Evolutionary conservation across 805 yeast genomes (phyloP).

Genomic region (Barnettozyma pratensis): DNA sequence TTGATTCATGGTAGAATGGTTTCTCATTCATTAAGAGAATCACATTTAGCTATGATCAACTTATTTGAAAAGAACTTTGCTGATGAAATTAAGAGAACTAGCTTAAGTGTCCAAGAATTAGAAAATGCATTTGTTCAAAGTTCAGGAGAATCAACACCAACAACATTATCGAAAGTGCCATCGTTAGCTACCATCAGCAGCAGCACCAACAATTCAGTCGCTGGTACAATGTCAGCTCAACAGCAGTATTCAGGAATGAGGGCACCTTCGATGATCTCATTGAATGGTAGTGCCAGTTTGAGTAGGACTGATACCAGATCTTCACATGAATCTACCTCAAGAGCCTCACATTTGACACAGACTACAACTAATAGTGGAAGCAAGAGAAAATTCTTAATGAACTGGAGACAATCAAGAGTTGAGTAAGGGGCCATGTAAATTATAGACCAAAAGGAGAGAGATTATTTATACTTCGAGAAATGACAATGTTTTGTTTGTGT

Average conservation of each 20-base stretch:
- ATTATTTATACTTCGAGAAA: too few relatives aligned
- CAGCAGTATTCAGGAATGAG: neutral
- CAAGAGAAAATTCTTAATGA: slow-evolving; percentile 27
- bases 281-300: slow-evolving; percentile 9
- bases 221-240: neutral
- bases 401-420: slow-evolving; percentile 30
- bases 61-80: slow-evolving; percentile 64
- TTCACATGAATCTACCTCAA: slow-evolving; percentile 22
- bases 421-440: neutral
- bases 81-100: slow-evolving; percentile 47
- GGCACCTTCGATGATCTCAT: slow-evolving; percentile 4
- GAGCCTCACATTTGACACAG: slow-evolving; percentile 10
- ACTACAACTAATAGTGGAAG: slow-evolving; percentile 11
- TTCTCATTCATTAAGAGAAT: slow-evolving; percentile 47
- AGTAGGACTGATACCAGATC: slow-evolving; percentile 25
- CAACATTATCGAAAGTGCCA: slow-evolving; percentile 15
- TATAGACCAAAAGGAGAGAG: too few relatives aligned
- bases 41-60: slow-evolving; percentile 62
- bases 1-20: slow-evolving; percentile 63
- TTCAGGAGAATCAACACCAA: slow-evolving; percentile 8
- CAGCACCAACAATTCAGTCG: neutral
- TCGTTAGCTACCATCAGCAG: slow-evolving; percentile 9
- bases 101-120: slow-evolving; percentile 24
- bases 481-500: neutral
- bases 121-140: slow-evolving; percentile 11